Conservation (phyloP, 179 eudicot genomes). For the Spinacia oleracea region DNA sequence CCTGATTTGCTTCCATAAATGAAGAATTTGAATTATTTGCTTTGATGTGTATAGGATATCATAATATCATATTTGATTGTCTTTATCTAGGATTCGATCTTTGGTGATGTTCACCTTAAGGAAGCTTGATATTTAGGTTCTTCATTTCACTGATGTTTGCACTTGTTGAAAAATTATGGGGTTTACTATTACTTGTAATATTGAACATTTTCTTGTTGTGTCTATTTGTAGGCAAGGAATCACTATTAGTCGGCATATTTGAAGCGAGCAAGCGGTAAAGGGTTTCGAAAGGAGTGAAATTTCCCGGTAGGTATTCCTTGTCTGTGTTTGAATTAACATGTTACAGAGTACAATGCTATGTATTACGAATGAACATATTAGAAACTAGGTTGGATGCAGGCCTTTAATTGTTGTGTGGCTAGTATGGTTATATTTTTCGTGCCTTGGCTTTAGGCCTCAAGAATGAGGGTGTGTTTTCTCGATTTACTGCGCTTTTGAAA, state of each 20-base stretch:
- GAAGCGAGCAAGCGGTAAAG: not conserved
- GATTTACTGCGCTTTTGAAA: not conserved
- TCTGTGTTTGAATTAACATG: not conserved
- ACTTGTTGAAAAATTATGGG: constrained; percentile 1
- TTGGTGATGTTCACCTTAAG: not conserved
- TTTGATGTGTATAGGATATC: not conserved
- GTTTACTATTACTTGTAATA: not conserved
- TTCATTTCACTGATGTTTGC: not conserved
- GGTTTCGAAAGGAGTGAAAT: not conserved
- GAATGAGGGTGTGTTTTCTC: not conserved
- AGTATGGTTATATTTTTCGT: too few relatives aligned
- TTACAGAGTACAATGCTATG: not conserved
- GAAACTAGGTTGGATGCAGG: not conserved
- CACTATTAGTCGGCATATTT: not conserved
- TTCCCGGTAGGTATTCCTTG: constrained; percentile 4
- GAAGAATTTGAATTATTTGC: not conserved
- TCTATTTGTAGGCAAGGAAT: constrained; percentile 13
- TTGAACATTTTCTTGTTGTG: not conserved
- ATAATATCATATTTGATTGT: not conserved
- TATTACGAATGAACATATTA: not conserved
- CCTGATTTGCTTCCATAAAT: not conserved
- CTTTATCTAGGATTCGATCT: not conserved
- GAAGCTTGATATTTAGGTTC: constrained; percentile 4
- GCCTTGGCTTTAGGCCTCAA: not conserved
- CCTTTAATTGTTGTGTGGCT: constrained; percentile 10